Base-by-base conservation (phyloP, 192 early-diverging fungal species). In the Coemansia sp. region DNA sequence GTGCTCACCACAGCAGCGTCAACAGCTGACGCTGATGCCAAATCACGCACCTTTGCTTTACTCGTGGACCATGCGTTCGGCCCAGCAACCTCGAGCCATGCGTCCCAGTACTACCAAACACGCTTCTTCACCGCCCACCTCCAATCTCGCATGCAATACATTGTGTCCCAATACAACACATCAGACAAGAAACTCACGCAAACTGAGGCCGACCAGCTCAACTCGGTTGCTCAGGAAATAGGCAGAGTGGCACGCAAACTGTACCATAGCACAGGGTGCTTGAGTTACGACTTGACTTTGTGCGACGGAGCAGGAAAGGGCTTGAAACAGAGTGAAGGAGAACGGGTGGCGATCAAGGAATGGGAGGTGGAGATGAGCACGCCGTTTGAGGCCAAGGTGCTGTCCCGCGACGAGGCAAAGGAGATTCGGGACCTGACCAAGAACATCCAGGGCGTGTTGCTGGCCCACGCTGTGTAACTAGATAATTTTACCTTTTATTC, bases 261-360 rank as follows among this genome's bases (percentile, higher is more conserved):
- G 66, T 72, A 68, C 50, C 69, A 72, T 47, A 66, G 52, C 51
- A 57, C 53, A 61, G 75, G 75, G 32, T 77, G 75, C 17, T 29
- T 77, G 62, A 77, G 69, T 65, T 77, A 77, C 59, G 75, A 77
- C 58, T 29, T 77, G 53, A 69, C 68, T 12, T 54, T 77, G 57
- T 77, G 75, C 51, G 67, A 63, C 32, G 69, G 62, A 3, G 41
- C 22, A 5, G 37, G 19, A 23, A 65, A 57, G 58, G 58, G 62
- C 11, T 8, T 21, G 37, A 77, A 68, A 62, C 43, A 61, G n/a
- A 65, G 50, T 2, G 61, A 64, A 19, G 59, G 23, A 21, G 65
- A 72, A 23, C 59, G 58, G 50, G 39, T 24, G 12, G 75, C 75
- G 5, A 55, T 77, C 69, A 21, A 37, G 1, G 55, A 62, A 54